phyloP scores from a whole-genome alignment of 2,329 filamentous ascomycete species.

The Claviceps capensis region DNA sequence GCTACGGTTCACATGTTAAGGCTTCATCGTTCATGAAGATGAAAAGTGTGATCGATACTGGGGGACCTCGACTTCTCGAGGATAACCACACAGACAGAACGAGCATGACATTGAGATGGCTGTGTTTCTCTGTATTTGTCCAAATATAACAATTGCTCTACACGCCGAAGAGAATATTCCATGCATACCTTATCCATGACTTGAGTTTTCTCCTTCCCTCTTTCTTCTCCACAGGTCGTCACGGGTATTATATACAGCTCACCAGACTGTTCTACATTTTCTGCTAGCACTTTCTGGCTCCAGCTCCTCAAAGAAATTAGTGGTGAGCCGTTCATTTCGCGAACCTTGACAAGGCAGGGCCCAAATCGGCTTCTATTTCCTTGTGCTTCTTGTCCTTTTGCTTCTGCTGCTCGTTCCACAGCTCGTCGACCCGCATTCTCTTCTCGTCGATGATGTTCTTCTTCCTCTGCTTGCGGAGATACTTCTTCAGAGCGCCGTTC shows the following conservation, averaged over 20 bases:
- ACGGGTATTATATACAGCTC: conserved; percentile 10
- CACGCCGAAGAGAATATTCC: not conserved
- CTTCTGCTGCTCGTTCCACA: conserved; percentile 59
- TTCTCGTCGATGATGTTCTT: conserved; percentile 96
- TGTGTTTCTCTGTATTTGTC: not conserved
- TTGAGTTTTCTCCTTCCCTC: not conserved
- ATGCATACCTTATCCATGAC: not conserved
- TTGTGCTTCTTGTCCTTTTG: conserved; percentile 48
- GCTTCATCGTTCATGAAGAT: no score
- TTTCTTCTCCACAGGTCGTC: not conserved
- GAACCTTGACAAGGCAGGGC: conserved; percentile 77
- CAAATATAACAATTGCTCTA: not conserved
- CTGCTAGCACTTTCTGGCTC: conserved; percentile 23
- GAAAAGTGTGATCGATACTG: no score
- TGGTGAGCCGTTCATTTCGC: conserved; percentile 42
- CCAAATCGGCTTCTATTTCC: conserved; percentile 59
- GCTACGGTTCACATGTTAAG: no score
- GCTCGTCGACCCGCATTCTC: conserved; percentile 70
- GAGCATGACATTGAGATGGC: no score
- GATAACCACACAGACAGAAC: no score
- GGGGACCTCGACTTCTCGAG: no score
- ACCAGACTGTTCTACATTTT: not conserved
- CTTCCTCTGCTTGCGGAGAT: conserved; percentile 79
- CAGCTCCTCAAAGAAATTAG: not conserved
- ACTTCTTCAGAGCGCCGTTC: conserved; percentile 78